Evolutionary conservation across 345 rosid genomes (phyloP).

Genomic region (Kandelia obovata): DNA sequence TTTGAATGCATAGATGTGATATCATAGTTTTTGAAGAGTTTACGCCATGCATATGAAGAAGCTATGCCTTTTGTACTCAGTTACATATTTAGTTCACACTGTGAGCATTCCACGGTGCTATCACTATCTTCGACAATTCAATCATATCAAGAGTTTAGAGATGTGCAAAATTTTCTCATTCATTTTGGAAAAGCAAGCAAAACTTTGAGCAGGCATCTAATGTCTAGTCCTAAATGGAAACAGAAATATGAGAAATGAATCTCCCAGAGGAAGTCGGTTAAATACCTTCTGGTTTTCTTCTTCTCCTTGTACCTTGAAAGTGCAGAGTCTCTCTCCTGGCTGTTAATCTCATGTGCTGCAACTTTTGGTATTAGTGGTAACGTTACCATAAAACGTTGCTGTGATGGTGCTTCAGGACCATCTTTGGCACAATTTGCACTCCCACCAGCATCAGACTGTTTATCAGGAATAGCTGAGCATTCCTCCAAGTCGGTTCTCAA

Average conservation of each 20-base stretch:
- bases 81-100: too few relatives aligned
- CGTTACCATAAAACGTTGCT: slow-evolving; percentile 11
- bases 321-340: slow-evolving; percentile 78
- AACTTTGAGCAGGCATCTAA: background rate
- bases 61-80: too few relatives aligned
- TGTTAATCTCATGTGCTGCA: slow-evolving; percentile 48
- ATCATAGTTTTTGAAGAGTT: too few relatives aligned
- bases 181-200: too few relatives aligned
- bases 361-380: slow-evolving; percentile 21
- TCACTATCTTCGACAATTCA: too few relatives aligned
- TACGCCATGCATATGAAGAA: too few relatives aligned
- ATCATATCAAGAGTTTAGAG: too few relatives aligned
- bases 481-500: slow-evolving; percentile 26
- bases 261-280: background rate
- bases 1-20: too few relatives aligned
- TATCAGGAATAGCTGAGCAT: slow-evolving; percentile 26
- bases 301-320: slow-evolving; percentile 86
- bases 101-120: too few relatives aligned
- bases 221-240: background rate
- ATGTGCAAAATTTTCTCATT: too few relatives aligned
- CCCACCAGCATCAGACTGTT: slow-evolving; percentile 20
- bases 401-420: slow-evolving; percentile 21
- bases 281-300: slow-evolving; percentile 80
- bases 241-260: background rate
- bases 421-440: slow-evolving; percentile 18